Evolutionary conservation across 2,329 filamentous ascomycete genomes (phyloP).

Genomic region (Pseudogymnoascus sp.): DNA sequence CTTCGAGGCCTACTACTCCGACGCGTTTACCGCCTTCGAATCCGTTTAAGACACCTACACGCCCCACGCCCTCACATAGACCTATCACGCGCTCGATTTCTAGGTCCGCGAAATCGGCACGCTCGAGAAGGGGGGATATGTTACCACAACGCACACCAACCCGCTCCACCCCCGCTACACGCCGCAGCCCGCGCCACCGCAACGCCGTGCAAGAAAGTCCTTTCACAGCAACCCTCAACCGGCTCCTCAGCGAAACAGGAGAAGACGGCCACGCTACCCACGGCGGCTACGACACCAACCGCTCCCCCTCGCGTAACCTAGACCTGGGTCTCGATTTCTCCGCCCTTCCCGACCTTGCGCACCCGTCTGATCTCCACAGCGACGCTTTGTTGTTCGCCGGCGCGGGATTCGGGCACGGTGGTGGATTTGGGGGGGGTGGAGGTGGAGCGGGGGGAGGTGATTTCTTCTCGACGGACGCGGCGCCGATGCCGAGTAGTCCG

Average conservation of each 20-base stretch:
- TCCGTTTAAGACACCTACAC: slow-evolving; percentile 29
- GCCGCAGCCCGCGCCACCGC: slow-evolving; percentile 24
- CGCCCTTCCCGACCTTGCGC: slow-evolving; percentile 26
- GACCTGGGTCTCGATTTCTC: slow-evolving; percentile 27
- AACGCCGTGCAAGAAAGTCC: slow-evolving; percentile 26
- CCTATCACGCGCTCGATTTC: slow-evolving; percentile 28
- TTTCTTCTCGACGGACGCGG: slow-evolving; percentile 35
- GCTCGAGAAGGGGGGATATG: slow-evolving; percentile 10
- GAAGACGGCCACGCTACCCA: slow-evolving; percentile 11
- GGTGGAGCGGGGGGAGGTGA: slow-evolving; percentile 26
- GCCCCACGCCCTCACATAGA: slow-evolving; percentile 26
- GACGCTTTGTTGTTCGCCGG: slow-evolving; percentile 21
- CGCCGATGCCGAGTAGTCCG: slow-evolving; percentile 38
- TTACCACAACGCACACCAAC: slow-evolving; percentile 23
- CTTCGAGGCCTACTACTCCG: slow-evolving; percentile 22
- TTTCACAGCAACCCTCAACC: slow-evolving; percentile 28
- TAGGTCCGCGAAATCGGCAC: slow-evolving; percentile 24
- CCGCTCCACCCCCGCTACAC: slow-evolving; percentile 19
- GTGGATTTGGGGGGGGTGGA: slow-evolving; percentile 20
- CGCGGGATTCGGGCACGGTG: slow-evolving; percentile 18
- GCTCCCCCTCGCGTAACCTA: slow-evolving; percentile 20
- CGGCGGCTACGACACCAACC: slow-evolving; percentile 12
- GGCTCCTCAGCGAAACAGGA: slow-evolving; percentile 26
- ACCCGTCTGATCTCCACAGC: slow-evolving; percentile 14
- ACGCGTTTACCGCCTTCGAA: slow-evolving; percentile 18